Evolutionary conservation across 2,329 filamentous ascomycete species (phyloP), one percentile per base, ranked within the genome.

Genomic region (Cordyceps militaris): DNA sequence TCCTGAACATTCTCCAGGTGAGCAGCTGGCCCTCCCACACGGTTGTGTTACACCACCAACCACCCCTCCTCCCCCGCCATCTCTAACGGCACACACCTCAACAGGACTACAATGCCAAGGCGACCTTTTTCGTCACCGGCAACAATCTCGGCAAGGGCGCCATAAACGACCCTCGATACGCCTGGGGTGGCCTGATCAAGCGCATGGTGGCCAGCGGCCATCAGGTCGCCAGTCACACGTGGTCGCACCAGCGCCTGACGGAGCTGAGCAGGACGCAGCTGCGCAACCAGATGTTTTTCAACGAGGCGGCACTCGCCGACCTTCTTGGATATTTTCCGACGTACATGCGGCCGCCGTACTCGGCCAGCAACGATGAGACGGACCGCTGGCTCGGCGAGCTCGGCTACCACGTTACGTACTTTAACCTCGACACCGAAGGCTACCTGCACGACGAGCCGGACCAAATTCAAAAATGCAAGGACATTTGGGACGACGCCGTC

Each of bases 361-460:
- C 75, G n/a, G 74, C 73, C 32, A 77, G 74, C 65, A 74, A 73
- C 51, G 58, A 58, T 4, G 67, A 62, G 0, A 75, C 73, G 7
- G 73, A 76, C 48, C 68, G 63, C 21, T 68, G 72, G 68, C 64
- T 78, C 43, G 69, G 63, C 14, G 67, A 69, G 26, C 63, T 84
- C 6, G 79, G 78, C n/a, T 84, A 84, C 67, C 79, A 84, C 64
- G 65, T 84, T 64, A 75, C 76, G 28, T 83, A 83, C 69, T 84
- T 83, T 63, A 79, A 83, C 65, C 71, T 85, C 46, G 82, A 86
- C 64, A 85, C 82, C 3, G 76, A 82, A 57, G 82, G 84, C 57
- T 85, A 83, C 65, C 71, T 82, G 56, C 77, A 84, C 63, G 73
- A 77, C 56, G 70, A 70, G 16, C 73, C 79, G 6, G 69, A 76